Base-by-base conservation (phyloP, 2,329 filamentous ascomycete genomes). In the Alternaria burnsii region DNA sequence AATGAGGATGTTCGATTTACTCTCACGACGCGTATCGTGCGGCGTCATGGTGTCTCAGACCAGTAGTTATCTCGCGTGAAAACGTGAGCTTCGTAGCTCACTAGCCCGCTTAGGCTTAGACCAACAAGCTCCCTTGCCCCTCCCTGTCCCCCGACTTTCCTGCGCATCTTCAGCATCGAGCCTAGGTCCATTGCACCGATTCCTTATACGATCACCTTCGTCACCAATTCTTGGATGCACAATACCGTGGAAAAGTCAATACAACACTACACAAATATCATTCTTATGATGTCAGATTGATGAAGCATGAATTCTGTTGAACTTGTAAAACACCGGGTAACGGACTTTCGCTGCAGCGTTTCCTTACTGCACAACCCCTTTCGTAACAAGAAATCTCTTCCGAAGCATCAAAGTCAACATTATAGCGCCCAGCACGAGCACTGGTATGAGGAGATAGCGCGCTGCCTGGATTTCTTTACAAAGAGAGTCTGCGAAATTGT, bases 361-460 rank as follows among this genome's bases (percentile, higher is more conserved):
- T 6, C 12, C 32, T 16, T 36, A 36, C 34, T 7, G 34, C 12
- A 16, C 12, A 16, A 16, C 12, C 12, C 7, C 36, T n/a, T n/a
- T 18, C 36, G 36, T 8, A 38, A 38, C 8, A 9, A 38, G 8
- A 3, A 38, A 8, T 18, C 16, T 38, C 34, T 38, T 18, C 36
- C 9, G 36, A n/a, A 54, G 41, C 24, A 64, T 53, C 14, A 62
- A 24, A 12, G n/a, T 14, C 1, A 60, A 36, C n/a, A 60, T 46
- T 3, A 46, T 14, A 3, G 55, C 26, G 24, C 50, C 55, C 32
- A 59, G n/a, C 24, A 56, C 51, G n/a, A 67, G 42, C 22, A 48
- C 40, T 16, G 55, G 59, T 36, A 65, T 53, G 14, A 63, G 57
- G n/a, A 63, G 30, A 42, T 55, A 57, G 12, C 55, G 44, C 38